Conservation (phyloP, 768 basidiomycete species). For the Mrakia blollopis region DNA sequence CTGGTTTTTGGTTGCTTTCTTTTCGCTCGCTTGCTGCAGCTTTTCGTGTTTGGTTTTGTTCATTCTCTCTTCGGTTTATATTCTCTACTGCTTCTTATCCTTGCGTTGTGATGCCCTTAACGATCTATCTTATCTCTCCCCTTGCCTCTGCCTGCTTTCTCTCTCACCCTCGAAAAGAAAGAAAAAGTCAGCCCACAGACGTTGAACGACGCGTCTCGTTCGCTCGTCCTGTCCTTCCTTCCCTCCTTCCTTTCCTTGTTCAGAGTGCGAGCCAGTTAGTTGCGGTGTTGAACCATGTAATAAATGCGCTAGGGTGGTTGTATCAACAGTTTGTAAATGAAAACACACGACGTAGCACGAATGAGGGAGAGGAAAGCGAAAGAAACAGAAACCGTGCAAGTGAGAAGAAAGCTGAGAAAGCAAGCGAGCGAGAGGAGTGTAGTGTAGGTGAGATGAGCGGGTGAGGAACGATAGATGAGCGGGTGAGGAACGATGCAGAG, state of each 20-base stretch:
- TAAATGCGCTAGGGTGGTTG: background rate
- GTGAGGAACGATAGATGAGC: background rate
- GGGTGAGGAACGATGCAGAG: conserved; percentile 1
- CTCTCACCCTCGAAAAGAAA: background rate
- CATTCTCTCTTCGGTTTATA: background rate
- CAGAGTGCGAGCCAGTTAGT: background rate
- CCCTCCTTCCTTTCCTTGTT: background rate
- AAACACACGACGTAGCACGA: background rate
- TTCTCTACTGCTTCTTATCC: background rate
- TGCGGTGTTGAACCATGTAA: conserved; percentile 26
- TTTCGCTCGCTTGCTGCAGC: background rate
- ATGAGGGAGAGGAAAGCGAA: background rate
- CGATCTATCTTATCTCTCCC: background rate
- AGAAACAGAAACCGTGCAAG: conserved; percentile 2
- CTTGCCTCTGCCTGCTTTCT: background rate
- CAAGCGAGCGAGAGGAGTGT: background rate
- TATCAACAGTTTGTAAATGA: conserved; percentile 6
- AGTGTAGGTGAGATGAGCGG: background rate
- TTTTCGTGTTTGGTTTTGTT: background rate
- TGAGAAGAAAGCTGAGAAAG: background rate
- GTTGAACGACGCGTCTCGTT: background rate
- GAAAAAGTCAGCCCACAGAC: background rate
- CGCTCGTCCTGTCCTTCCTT: background rate
- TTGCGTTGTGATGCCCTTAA: background rate
- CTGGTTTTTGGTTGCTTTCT: background rate